Evolutionary conservation across 331 rosid species (phyloP).

Genomic region (Quercus tomentella): DNA sequence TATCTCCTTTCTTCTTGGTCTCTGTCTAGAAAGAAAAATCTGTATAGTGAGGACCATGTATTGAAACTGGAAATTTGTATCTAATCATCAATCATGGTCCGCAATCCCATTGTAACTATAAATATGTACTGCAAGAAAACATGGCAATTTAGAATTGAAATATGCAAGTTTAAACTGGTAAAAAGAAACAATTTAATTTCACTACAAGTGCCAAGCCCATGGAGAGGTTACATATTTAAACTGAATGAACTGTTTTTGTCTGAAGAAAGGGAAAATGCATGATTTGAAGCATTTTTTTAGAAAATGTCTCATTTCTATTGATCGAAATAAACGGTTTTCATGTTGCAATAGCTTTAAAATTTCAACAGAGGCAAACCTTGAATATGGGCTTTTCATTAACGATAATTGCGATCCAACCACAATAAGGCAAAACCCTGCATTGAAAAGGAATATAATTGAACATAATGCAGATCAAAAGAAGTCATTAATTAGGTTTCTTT

Average conservation of each 20-base stretch:
- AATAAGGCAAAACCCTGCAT: constrained; percentile 50
- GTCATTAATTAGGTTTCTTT: background rate
- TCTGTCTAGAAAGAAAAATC: background rate
- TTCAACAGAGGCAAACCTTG: constrained; percentile 33
- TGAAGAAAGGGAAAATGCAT: background rate
- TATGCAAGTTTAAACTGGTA: too few species aligned
- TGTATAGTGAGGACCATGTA: background rate
- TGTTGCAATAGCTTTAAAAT: background rate
- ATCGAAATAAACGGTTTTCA: background rate
- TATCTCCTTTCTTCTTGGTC: background rate
- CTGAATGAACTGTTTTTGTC: background rate
- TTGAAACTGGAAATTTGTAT: background rate
- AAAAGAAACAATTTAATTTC: too few species aligned
- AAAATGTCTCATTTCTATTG: background rate
- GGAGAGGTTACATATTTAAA: background rate
- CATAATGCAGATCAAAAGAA: background rate
- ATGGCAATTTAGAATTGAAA: too few species aligned
- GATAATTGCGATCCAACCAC: constrained; percentile 48
- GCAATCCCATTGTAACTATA: constrained; percentile 37
- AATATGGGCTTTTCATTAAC: constrained; percentile 49
- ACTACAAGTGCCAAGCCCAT: background rate
- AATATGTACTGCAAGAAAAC: too few species aligned
- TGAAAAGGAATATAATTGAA: background rate
- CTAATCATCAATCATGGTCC: constrained; percentile 36
- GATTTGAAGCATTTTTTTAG: background rate